phyloP scores from a whole-genome alignment of 495 filamentous ascomycete genomes.

The Penicillium manginii region DNA sequence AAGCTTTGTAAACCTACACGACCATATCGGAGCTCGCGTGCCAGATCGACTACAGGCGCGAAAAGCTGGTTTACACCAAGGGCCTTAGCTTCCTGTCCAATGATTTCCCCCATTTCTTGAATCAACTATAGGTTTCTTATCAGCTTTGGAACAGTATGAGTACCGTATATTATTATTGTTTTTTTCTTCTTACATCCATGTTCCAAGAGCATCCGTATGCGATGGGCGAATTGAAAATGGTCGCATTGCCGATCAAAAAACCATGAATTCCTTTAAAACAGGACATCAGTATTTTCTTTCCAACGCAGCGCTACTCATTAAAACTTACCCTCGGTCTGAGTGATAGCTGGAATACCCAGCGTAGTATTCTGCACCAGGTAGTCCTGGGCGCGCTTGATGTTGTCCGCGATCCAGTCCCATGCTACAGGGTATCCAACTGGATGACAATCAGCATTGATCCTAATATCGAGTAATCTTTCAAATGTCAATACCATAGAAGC shows the following conservation, averaged over 20 bases:
- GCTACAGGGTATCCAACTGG: constrained; percentile 64
- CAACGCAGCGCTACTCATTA: not conserved
- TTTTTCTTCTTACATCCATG: constrained; percentile 38
- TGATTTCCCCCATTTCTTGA: constrained; percentile 62
- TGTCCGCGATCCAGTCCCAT: constrained; percentile 63
- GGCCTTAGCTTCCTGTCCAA: constrained; percentile 63
- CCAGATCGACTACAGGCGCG: constrained; percentile 67
- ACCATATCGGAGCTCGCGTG: constrained; percentile 68
- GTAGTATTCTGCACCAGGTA: constrained; percentile 66
- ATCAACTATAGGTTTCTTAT: constrained; percentile 41
- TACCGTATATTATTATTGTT: too few relatives aligned
- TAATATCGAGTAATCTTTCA: not conserved
- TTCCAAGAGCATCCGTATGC: constrained; percentile 70
- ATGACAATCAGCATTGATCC: constrained; percentile 4
- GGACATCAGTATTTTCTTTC: not conserved
- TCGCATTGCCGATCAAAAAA: constrained; percentile 69
- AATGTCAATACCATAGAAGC: constrained; percentile 58
- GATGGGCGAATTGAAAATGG: constrained; percentile 77
- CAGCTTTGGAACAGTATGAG: not conserved
- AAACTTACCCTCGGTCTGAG: constrained; percentile 62
- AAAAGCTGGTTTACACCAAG: constrained; percentile 72
- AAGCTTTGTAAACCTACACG: constrained; percentile 37
- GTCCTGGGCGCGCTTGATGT: constrained; percentile 64
- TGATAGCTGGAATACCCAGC: constrained; percentile 69
- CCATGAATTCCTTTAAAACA: constrained; percentile 63